Conservation (phyloP, 768 basidiomycete genomes). For the Termitomyces sp. region DNA sequence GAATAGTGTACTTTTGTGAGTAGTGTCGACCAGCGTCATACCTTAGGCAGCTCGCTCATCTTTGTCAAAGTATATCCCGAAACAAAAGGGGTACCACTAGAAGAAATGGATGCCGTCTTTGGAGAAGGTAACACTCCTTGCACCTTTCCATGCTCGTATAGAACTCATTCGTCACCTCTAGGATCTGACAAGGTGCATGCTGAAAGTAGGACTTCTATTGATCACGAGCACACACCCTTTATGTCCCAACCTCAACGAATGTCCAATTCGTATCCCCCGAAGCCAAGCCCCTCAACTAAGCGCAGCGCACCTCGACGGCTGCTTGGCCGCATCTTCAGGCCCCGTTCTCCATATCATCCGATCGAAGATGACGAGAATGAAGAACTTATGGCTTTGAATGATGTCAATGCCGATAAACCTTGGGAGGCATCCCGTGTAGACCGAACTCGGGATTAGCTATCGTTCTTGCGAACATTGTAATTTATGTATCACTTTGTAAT, state of each 20-base stretch:
- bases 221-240: conserved; percentile 6
- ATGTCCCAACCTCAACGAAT: background rate
- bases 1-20: conserved; percentile 72
- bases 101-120: conserved; percentile 89
- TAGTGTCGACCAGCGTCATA: conserved; percentile 24
- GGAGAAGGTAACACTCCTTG: conserved; percentile 63
- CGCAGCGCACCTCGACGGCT: conserved; percentile 6
- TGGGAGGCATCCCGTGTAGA: background rate
- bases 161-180: background rate
- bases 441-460: background rate
- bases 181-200: background rate
- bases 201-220: background rate
- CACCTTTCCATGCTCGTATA: background rate
- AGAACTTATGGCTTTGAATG: conserved; percentile 12
- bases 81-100: conserved; percentile 80
- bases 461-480: background rate
- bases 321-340: conserved; percentile 9
- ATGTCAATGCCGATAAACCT: conserved; percentile 3
- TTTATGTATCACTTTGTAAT: background rate
- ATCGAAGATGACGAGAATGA: conserved; percentile 7
- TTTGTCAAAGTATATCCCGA: conserved; percentile 67
- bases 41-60: background rate
- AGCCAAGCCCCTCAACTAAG: background rate
- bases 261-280: conserved; percentile 10
- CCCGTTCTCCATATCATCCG: conserved; percentile 7